These are phyloP conservation scores for Wickerhamiella allomyrinae DNA, from an alignment of 805 yeast genomes.

Conservation along the genomic window DNA sequence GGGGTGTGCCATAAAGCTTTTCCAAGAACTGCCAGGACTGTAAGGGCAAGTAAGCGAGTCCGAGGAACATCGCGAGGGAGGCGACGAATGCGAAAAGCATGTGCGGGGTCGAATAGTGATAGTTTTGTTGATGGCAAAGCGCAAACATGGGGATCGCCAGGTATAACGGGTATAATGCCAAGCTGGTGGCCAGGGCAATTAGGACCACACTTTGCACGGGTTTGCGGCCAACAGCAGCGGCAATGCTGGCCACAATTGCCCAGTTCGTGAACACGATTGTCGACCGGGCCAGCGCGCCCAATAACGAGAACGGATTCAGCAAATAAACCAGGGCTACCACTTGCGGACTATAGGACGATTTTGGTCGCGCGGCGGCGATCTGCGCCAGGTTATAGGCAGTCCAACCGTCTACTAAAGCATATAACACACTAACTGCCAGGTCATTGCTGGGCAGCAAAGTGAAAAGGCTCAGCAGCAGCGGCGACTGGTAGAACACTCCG, in stretches of 20 bases:
- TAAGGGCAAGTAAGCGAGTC: constrained; percentile 18
- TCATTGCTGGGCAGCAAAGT: constrained; percentile 22
- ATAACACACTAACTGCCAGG: constrained; percentile 29
- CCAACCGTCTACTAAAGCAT: constrained; percentile 43
- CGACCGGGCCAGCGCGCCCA: constrained; percentile 56
- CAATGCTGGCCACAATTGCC: constrained; percentile 35
- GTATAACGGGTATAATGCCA: constrained; percentile 48
- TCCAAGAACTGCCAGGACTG: constrained; percentile 31
- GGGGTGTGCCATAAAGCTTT: constrained; percentile 37
- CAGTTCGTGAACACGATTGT: constrained; percentile 48
- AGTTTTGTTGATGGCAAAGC: constrained; percentile 4
- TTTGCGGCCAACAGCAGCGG: constrained; percentile 31
- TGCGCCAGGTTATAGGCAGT: constrained; percentile 41
- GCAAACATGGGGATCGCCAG: constrained; percentile 44
- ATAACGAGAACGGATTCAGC: constrained; percentile 65
- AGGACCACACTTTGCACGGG: constrained; percentile 33
- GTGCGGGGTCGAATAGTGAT: constrained; percentile 2
- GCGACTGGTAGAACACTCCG: constrained; percentile 77
- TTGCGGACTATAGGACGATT: constrained; percentile 25
- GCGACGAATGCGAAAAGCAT: constrained; percentile 10
- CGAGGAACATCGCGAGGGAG: constrained; percentile 12
- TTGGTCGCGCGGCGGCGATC: constrained; percentile 26
- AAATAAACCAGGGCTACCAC: constrained; percentile 50
- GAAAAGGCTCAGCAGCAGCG: constrained; percentile 46
- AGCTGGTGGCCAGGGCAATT: constrained; percentile 49